phyloP scores from a whole-genome alignment of 2,329 filamentous ascomycete genomes.

The Fusarium virguliforme region DNA sequence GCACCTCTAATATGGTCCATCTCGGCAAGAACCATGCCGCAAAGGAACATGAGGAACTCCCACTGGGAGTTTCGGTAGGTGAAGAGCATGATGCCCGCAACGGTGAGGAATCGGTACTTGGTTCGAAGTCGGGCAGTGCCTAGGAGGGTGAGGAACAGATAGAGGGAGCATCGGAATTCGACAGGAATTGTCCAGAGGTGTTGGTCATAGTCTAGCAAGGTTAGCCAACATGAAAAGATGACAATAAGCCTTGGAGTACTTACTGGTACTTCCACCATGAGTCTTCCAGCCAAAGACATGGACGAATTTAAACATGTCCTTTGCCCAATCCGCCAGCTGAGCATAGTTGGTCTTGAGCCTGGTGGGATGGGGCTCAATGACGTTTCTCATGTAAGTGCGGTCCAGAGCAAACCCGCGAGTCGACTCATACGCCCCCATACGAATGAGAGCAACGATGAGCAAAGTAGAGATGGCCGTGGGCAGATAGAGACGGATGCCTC shows the following conservation, averaged over 20 bases:
- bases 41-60: slow-evolving; percentile 71
- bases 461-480: slow-evolving; percentile 68
- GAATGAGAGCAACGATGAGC: slow-evolving; percentile 62
- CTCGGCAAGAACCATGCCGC: slow-evolving; percentile 71
- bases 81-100: slow-evolving; percentile 62
- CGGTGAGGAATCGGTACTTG: slow-evolving; percentile 60
- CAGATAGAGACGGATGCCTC: slow-evolving; percentile 67
- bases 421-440: slow-evolving; percentile 65
- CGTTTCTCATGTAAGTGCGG: slow-evolving; percentile 62
- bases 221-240: background rate
- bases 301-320: slow-evolving; percentile 66
- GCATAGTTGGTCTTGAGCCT: slow-evolving; percentile 57
- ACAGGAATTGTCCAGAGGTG: slow-evolving; percentile 77
- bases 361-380: slow-evolving; percentile 65
- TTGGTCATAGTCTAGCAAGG: slow-evolving; percentile 64
- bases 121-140: slow-evolving; percentile 65
- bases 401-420: slow-evolving; percentile 65
- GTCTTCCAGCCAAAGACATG: slow-evolving; percentile 68
- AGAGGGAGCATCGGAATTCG: slow-evolving; percentile 72
- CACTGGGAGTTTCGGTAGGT: slow-evolving; percentile 66
- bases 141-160: slow-evolving; percentile 69
- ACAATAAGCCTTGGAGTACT: slow-evolving; percentile 25
- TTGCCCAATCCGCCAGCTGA: slow-evolving; percentile 64
- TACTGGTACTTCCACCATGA: slow-evolving; percentile 64
- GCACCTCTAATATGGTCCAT: slow-evolving; percentile 66